Conservation (phyloP, 176 grass and related monocot species). For the Themeda triandra region DNA sequence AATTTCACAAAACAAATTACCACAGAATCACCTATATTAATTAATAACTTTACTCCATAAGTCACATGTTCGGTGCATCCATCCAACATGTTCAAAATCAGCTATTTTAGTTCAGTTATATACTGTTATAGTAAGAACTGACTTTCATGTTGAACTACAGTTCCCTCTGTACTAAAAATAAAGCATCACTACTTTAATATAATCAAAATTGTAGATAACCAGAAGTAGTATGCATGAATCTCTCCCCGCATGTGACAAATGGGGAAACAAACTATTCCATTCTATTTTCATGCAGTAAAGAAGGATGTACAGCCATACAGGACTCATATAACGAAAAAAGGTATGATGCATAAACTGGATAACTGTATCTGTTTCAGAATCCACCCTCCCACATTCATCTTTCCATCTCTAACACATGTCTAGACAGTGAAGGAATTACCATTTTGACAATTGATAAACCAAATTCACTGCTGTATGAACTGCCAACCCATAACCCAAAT, state of each 20-base stretch:
- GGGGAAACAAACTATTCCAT: background rate
- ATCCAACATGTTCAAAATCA: background rate
- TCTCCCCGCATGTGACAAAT: background rate
- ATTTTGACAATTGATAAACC: background rate
- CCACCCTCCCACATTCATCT: background rate
- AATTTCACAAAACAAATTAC: background rate
- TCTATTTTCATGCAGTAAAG: background rate
- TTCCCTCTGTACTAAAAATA: background rate
- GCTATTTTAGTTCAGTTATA: constrained; percentile 11
- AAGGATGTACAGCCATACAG: background rate
- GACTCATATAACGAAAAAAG: background rate
- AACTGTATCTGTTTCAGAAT: background rate
- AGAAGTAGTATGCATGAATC: background rate
- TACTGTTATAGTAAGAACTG: background rate
- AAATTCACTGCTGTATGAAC: background rate
- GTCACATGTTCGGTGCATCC: background rate
- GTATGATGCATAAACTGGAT: background rate
- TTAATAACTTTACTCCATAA: background rate
- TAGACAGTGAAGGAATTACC: background rate
- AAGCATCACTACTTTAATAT: background rate
- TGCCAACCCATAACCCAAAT: background rate
- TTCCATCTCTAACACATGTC: background rate
- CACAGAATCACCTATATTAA: background rate
- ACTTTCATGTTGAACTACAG: background rate
- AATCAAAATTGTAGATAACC: background rate